phyloP scores from a whole-genome alignment of 495 filamentous ascomycete genomes.

The Neurospora africana region DNA sequence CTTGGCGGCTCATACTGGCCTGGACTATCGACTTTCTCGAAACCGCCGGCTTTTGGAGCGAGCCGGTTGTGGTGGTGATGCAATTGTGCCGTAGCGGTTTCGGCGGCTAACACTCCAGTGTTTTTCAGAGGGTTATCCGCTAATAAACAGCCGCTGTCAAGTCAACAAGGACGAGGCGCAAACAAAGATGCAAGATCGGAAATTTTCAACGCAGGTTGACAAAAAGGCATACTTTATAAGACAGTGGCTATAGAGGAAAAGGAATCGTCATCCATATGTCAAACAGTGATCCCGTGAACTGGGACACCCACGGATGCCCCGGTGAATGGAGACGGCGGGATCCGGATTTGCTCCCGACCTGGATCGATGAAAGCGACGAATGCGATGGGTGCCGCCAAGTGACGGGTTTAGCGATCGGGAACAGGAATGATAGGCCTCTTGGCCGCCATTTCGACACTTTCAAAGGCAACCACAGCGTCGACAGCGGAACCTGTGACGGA shows the following conservation, averaged over 20 bases:
- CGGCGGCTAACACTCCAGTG: neutral
- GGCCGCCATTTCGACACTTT: neutral
- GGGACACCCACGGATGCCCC: neutral
- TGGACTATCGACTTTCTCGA: neutral
- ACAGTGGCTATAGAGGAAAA: neutral
- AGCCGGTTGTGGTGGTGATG: neutral
- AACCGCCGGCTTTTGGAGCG: neutral
- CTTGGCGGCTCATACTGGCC: neutral
- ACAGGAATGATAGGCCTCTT: neutral
- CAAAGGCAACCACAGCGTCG: neutral
- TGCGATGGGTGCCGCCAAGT: neutral
- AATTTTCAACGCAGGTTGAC: neutral
- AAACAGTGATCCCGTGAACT: no score
- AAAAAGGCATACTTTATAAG: neutral
- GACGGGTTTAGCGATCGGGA: neutral
- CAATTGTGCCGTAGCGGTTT: neutral
- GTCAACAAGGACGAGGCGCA: neutral
- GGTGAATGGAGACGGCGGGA: neutral
- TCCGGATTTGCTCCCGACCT: neutral
- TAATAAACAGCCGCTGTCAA: neutral
- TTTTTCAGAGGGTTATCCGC: neutral
- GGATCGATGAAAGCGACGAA: neutral
- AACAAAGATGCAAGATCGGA: neutral
- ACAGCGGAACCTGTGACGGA: neutral
- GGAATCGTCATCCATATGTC: neutral